Evolutionary conservation across 371 early-diverging fungal genomes (phyloP).

Genomic region (Mucor circinelloides): DNA sequence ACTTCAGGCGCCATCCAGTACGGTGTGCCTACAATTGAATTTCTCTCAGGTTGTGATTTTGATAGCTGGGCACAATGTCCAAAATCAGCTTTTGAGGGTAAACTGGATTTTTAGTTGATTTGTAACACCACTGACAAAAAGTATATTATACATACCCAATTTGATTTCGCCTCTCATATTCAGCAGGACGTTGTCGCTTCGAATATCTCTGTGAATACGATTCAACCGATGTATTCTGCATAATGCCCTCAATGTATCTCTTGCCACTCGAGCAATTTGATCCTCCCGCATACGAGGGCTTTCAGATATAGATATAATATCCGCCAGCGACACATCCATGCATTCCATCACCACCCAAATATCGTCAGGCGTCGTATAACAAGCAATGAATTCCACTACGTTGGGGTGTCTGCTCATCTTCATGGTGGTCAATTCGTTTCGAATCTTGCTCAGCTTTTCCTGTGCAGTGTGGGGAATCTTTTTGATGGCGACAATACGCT

Average conservation of each 20-base stretch:
- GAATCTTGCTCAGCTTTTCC: slow-evolving; percentile 67
- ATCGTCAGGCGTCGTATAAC: slow-evolving; percentile 62
- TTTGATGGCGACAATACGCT: slow-evolving; percentile 70
- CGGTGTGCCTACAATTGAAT: slow-evolving; percentile 75
- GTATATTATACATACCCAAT: slow-evolving; percentile 40
- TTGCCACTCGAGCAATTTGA: slow-evolving; percentile 69
- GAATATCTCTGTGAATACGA: slow-evolving; percentile 96
- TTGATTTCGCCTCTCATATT: slow-evolving; percentile 76
- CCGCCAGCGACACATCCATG: slow-evolving; percentile 82
- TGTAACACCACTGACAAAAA: not conserved
- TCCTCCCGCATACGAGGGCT: slow-evolving; percentile 56
- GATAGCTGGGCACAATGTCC: slow-evolving; percentile 73
- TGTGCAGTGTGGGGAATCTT: slow-evolving; percentile 65
- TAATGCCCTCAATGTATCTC: slow-evolving; percentile 86
- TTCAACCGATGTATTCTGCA: slow-evolving; percentile 86
- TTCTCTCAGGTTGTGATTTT: slow-evolving; percentile 60
- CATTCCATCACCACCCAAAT: slow-evolving; percentile 78
- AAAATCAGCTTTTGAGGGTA: slow-evolving; percentile 61
- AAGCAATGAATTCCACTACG: slow-evolving; percentile 72
- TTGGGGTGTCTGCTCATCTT: slow-evolving; percentile 71
- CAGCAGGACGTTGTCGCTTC: slow-evolving; percentile 80
- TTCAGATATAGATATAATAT: slow-evolving; percentile 66
- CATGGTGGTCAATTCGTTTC: slow-evolving; percentile 74
- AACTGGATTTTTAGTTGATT: slow-evolving; percentile 33
- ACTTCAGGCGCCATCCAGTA: slow-evolving; percentile 99